Evolutionary conservation across 108 stramenopile genomes (phyloP).

Genomic region (Nitzschia putrida): DNA sequence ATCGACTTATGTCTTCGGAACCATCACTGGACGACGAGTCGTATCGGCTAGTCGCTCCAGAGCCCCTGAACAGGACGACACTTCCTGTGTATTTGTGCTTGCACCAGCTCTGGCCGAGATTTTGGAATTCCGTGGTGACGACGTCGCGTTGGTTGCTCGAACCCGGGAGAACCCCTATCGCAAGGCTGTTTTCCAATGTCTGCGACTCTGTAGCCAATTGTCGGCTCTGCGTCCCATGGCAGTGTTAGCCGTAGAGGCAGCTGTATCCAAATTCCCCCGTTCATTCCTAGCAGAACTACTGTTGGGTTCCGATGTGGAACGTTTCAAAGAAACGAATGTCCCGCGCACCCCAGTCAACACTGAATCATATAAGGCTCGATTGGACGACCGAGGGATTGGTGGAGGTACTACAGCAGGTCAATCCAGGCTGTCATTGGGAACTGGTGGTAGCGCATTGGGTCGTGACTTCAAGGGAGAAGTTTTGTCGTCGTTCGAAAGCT

Average conservation of each 20-base stretch:
- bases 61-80: conserved; percentile 11
- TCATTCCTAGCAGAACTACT: conserved; percentile 41
- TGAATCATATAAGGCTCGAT: conserved; percentile 10
- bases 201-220: conserved; percentile 26
- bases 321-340: conserved; percentile 26
- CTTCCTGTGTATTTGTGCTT: conserved; percentile 69
- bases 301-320: conserved; percentile 46
- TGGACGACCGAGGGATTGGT: conserved; percentile 49
- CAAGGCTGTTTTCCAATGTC: conserved; percentile 48
- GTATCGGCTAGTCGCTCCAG: not conserved
- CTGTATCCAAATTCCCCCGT: conserved; percentile 35
- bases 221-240: conserved; percentile 37
- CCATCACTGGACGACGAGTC: conserved; percentile 49
- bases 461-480: conserved; percentile 39
- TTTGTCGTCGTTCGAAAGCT: conserved; percentile 33
- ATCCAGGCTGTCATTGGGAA: conserved; percentile 27
- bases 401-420: conserved; percentile 13
- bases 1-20: conserved; percentile 46
- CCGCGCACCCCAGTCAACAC: conserved; percentile 17
- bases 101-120: conserved; percentile 73
- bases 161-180: conserved; percentile 58
- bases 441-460: conserved; percentile 14
- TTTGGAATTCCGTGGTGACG: conserved; percentile 42
- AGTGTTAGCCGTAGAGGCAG: conserved; percentile 45
- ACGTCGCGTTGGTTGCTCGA: conserved; percentile 31